Evolutionary conservation across 176 grass and related monocot species (phyloP).

Genomic region (barley (Hordeum vulgare)): DNA sequence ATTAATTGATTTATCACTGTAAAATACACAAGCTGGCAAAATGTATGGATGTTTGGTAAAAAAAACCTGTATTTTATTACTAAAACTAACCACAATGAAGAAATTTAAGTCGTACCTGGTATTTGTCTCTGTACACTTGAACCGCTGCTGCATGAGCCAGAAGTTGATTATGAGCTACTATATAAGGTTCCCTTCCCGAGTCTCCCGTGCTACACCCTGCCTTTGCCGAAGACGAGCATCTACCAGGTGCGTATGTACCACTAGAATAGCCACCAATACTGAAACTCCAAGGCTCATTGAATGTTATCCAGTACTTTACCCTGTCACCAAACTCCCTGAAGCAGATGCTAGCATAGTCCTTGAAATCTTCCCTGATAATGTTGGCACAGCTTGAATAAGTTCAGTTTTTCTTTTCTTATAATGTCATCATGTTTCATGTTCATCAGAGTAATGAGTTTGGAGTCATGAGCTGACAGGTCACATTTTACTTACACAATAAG

Average conservation of each 20-base stretch:
- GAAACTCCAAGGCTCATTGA: slow-evolving; percentile 87
- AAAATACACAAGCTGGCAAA: neutral
- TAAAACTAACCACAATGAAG: neutral
- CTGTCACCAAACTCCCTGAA: slow-evolving; percentile 76
- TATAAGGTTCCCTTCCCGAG: slow-evolving; percentile 65
- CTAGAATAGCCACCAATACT: slow-evolving; percentile 47
- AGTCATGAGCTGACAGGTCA: neutral
- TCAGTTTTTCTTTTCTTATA: slow-evolving; percentile 1
- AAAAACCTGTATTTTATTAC: neutral
- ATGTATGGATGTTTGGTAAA: neutral
- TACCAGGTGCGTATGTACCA: slow-evolving; percentile 62
- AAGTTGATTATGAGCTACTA: slow-evolving; percentile 68
- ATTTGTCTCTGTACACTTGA: slow-evolving; percentile 48
- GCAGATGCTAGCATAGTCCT: slow-evolving; percentile 57
- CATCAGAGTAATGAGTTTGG: neutral
- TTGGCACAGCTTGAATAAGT: neutral
- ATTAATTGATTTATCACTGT: neutral
- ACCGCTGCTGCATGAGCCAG: slow-evolving; percentile 71
- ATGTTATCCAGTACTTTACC: slow-evolving; percentile 84
- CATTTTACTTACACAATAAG: slow-evolving; percentile 60
- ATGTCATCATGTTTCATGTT: neutral
- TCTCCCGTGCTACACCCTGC: slow-evolving; percentile 53
- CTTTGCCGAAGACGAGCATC: slow-evolving; percentile 39
- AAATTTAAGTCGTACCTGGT: slow-evolving; percentile 40
- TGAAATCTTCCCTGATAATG: slow-evolving; percentile 66